Percentiles rank a stretch among this genome's conserved stretches.
These are phyloP conservation scores for Rhizopogon salebrosus DNA, from an alignment of 768 basidiomycete species.

Conservation along the genomic window DNA sequence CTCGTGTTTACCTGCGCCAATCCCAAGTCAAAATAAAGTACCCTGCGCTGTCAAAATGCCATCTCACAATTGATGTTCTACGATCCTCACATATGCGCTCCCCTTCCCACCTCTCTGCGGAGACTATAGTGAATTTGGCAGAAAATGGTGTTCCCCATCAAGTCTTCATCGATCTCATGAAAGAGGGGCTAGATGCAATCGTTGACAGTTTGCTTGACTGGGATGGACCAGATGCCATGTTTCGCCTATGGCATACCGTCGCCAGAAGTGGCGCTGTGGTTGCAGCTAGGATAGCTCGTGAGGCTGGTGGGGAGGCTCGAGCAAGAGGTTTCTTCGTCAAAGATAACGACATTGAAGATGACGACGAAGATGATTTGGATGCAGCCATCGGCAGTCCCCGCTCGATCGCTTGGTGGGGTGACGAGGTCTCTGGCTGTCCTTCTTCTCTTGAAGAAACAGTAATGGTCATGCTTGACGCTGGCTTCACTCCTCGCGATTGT, in stretches of 20 bases:
- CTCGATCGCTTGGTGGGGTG: slow-evolving; percentile 69
- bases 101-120: slow-evolving; percentile 44
- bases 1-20: slow-evolving; percentile 29
- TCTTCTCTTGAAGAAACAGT: slow-evolving; percentile 59
- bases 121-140: slow-evolving; percentile 58
- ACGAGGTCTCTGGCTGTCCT: slow-evolving; percentile 54
- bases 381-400: slow-evolving; percentile 23
- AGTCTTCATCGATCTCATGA: slow-evolving; percentile 36
- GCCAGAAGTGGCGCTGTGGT: slow-evolving; percentile 37
- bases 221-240: slow-evolving; percentile 39
- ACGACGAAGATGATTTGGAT: slow-evolving; percentile 33
- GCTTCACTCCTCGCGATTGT: slow-evolving; percentile 48
- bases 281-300: slow-evolving; percentile 32
- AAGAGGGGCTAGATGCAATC: slow-evolving; percentile 28
- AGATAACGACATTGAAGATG: slow-evolving; percentile 32
- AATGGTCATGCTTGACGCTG: slow-evolving; percentile 51
- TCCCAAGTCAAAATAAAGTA: slow-evolving; percentile 48
- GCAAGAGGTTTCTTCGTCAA: slow-evolving; percentile 37
- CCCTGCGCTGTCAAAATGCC: slow-evolving; percentile 34
- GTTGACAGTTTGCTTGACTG: slow-evolving; percentile 39
- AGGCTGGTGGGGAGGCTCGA: slow-evolving; percentile 30
- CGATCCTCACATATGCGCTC: slow-evolving; percentile 43
- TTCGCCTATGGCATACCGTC: slow-evolving; percentile 35
- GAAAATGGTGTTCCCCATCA: slow-evolving; percentile 53
- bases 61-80: slow-evolving; percentile 49